phyloP scores from a whole-genome alignment of 306 rosid species.

The Lathyrus sativus region DNA sequence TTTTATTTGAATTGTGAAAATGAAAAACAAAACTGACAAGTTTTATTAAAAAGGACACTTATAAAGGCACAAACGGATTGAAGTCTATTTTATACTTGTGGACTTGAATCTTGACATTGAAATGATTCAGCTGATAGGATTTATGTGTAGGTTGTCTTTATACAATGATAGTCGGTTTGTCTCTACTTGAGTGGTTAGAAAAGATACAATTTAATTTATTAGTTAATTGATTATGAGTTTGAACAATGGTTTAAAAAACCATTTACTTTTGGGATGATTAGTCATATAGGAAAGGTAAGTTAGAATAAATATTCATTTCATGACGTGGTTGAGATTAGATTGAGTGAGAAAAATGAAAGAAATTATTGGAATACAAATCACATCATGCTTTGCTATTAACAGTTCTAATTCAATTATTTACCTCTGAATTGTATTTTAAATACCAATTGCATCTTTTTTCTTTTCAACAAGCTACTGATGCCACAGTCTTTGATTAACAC shows the following conservation, averaged over 20 bases:
- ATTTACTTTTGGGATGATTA: constrained; percentile 10
- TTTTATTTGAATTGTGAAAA: neutral
- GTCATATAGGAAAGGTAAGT: constrained; percentile 12
- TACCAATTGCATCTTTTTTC: constrained; percentile 29
- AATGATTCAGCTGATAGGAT: constrained; percentile 12
- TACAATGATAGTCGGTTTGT: constrained; percentile 34
- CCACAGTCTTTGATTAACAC: constrained; percentile 21
- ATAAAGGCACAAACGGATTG: neutral
- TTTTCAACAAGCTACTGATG: constrained; percentile 23
- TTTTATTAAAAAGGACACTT: neutral
- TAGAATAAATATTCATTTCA: constrained; percentile 30
- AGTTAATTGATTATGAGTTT: constrained; percentile 24
- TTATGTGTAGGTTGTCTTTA: constrained; percentile 17
- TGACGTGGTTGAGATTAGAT: constrained; percentile 32
- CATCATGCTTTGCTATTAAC: constrained; percentile 22
- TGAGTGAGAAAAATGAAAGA: constrained; percentile 16
- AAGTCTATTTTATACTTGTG: constrained; percentile 15
- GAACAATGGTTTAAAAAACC: constrained; percentile 22
- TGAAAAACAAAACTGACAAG: neutral
- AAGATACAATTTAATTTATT: constrained; percentile 4
- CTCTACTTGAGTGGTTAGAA: constrained; percentile 43
- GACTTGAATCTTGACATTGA: constrained; percentile 17
- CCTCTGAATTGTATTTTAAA: constrained; percentile 4
- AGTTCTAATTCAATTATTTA: constrained; percentile 2
- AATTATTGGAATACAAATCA: constrained; percentile 27